Evolutionary conservation across 768 basidiomycete genomes (phyloP).

Genomic region (Podaxis sp.): DNA sequence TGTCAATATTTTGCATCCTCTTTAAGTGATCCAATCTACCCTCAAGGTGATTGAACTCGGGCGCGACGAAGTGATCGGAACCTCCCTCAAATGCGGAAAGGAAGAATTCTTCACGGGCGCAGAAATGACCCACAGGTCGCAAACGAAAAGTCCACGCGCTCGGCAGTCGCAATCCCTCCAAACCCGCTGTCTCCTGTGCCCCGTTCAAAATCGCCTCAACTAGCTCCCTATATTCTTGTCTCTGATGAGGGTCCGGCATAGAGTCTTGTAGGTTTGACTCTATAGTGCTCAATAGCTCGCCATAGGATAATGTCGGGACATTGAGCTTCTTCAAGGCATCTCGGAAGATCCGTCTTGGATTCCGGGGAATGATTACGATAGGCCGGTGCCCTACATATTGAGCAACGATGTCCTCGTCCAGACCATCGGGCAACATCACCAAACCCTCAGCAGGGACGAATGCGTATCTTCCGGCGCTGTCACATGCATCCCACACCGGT

Average conservation of each 20-base stretch:
- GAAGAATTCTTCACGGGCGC: background rate
- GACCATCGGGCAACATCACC: background rate
- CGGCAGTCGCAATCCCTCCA: background rate
- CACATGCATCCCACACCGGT: slow-evolving; percentile 27
- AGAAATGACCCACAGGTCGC: background rate
- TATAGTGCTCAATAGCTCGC: background rate
- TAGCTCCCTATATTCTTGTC: background rate
- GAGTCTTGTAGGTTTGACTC: background rate
- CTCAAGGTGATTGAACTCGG: background rate
- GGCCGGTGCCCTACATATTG: background rate
- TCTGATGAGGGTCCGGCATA: background rate
- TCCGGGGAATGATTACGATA: background rate
- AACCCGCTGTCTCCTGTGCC: background rate
- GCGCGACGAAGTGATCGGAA: background rate
- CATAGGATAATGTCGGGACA: background rate
- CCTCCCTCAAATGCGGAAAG: background rate
- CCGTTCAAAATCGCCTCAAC: background rate
- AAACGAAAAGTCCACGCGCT: slow-evolving; percentile 1
- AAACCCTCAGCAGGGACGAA: slow-evolving; percentile 3
- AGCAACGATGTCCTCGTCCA: background rate
- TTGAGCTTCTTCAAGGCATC: background rate
- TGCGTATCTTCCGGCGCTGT: background rate
- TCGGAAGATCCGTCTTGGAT: background rate
- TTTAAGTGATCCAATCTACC: background rate
- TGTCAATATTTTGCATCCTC: background rate